Evolutionary conservation across 1,284 basidiomycete genomes (phyloP).

Genomic region (Cutaneotrichosporon arboriforme): DNA sequence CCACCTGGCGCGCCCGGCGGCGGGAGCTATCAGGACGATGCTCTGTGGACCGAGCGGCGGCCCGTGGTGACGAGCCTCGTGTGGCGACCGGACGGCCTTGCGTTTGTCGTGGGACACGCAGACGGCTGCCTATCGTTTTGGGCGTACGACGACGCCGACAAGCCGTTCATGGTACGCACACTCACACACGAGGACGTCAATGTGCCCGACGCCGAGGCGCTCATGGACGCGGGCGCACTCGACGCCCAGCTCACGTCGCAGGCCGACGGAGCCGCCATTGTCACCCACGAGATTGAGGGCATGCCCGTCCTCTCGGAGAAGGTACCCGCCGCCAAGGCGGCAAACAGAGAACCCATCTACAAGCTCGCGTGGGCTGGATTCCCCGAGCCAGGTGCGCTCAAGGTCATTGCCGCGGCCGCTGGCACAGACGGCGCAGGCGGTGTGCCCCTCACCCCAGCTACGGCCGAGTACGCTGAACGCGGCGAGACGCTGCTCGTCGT

Average conservation of each 20-base stretch:
- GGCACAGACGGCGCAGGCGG: slow-evolving; percentile 23
- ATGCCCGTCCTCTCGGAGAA: slow-evolving; percentile 12
- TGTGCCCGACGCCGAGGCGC: slow-evolving; percentile 46
- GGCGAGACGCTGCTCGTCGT: slow-evolving; percentile 68
- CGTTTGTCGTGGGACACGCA: slow-evolving; percentile 56
- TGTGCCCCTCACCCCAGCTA: slow-evolving; percentile 37
- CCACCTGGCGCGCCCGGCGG: slow-evolving; percentile 77
- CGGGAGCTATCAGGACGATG: slow-evolving; percentile 54
- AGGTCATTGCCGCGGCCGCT: slow-evolving; percentile 21
- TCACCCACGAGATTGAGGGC: slow-evolving; percentile 25
- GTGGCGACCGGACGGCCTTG: slow-evolving; percentile 57
- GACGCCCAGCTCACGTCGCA: slow-evolving; percentile 36
- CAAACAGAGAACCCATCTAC: slow-evolving; percentile 72
- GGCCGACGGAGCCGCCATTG: slow-evolving; percentile 9
- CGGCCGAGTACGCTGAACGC: slow-evolving; percentile 48
- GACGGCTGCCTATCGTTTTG: slow-evolving; percentile 86
- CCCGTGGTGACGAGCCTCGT: slow-evolving; percentile 67
- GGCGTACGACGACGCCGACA: slow-evolving; percentile 72
- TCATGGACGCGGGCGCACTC: slow-evolving; percentile 46
- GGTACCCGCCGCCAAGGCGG: slow-evolving; percentile 15
- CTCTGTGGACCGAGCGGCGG: slow-evolving; percentile 64
- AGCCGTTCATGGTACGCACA: slow-evolving; percentile 72
- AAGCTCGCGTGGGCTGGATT: slow-evolving; percentile 80
- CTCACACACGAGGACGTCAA: slow-evolving; percentile 54
- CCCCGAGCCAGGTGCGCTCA: slow-evolving; percentile 50